Base-by-base conservation (phyloP, 1,139 yeast genomes). In the Suhomyces anneliseae region DNA sequence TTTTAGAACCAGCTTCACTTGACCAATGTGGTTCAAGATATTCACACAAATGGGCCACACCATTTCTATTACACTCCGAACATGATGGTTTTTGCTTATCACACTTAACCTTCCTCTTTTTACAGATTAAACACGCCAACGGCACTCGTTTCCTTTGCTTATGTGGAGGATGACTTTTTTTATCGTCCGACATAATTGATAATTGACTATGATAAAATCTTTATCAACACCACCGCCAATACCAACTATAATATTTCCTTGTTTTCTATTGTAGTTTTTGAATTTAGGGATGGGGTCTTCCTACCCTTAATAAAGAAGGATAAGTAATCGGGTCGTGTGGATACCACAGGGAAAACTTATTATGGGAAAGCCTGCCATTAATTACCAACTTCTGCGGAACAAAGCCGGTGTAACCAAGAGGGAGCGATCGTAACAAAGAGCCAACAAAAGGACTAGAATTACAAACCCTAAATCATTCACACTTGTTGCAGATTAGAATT, bases 81-180 rank as follows among this genome's bases (percentile, higher is more conserved):
- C 80, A 75, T 2, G 72, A 61, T 3, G 80, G 80, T 46, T 65
- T 62, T 27, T 54, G 68, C 49, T 73, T 72, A 53, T 74, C 79
- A 60, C 80, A 75, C 48, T 71, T 72, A 50, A 75, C 79, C 56
- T 75, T 74, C 29, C 80, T 54, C 48, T 69, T 68, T 49, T 74
- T 66, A 55, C 80, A 75, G 46, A 71, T 68, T 36, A 72, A 58
- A 51, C 80, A 75, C 32, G 76, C 64, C 27, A 74, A 57, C 1
- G 80, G 79, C 0, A 69, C 76, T 42, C 80, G 32, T 33, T 46
- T 48, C 27, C 49, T 44, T 36, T 43, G 45, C 19, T 40, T 38
- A 32, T 39, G 42, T 27, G 39, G 35, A 32, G 38, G n/a, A 9
- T 29, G 4, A 9, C 32, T 11, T 31, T 44, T 44, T 36, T 38